These are phyloP conservation scores for Neocatenulostroma microsporum DNA, from an alignment of 2,329 filamentous ascomycete genomes.

Conservation along the genomic window DNA sequence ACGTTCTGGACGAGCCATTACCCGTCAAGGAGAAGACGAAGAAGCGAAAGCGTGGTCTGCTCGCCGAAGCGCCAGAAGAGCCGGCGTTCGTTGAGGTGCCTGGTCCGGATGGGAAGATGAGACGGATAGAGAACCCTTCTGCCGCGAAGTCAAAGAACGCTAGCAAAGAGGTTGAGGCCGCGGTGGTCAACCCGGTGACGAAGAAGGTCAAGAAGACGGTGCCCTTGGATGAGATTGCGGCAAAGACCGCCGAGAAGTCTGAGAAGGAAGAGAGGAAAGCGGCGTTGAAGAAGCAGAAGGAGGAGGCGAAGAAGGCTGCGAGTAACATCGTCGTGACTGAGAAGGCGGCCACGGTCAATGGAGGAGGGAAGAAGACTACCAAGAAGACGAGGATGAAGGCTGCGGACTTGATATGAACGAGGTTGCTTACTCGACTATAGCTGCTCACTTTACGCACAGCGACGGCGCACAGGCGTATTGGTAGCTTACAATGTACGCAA, in stretches of 20 bases:
- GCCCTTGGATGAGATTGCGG: no score
- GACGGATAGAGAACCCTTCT: slow-evolving; percentile 22
- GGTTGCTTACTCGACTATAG: no score
- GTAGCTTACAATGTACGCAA: no score
- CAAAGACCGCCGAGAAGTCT: slow-evolving; percentile 20
- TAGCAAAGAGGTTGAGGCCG: slow-evolving; percentile 17
- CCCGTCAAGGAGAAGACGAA: slow-evolving; percentile 26
- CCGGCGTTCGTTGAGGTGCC: slow-evolving; percentile 24
- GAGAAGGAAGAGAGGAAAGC: slow-evolving; percentile 22
- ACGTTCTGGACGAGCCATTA: slow-evolving; percentile 54
- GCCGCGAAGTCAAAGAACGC: slow-evolving; percentile 6
- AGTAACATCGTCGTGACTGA: not conserved
- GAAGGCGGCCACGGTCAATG: slow-evolving; percentile 2
- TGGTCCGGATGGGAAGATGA: slow-evolving; percentile 28
- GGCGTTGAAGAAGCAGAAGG: slow-evolving; percentile 23
- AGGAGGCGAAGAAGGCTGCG: slow-evolving; percentile 11
- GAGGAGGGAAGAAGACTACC: slow-evolving; percentile 7
- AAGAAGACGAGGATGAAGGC: slow-evolving; percentile 16
- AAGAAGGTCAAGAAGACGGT: no score
- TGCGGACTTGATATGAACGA: slow-evolving; percentile 17
- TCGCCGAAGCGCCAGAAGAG: slow-evolving; percentile 16
- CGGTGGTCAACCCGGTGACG: no score
- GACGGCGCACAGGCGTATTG: no score
- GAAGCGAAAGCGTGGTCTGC: slow-evolving; percentile 28
- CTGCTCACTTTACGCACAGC: no score